phyloP scores from a whole-genome alignment of 2,329 filamentous ascomycete genomes.

The Hymenoscyphus fructigenus region DNA sequence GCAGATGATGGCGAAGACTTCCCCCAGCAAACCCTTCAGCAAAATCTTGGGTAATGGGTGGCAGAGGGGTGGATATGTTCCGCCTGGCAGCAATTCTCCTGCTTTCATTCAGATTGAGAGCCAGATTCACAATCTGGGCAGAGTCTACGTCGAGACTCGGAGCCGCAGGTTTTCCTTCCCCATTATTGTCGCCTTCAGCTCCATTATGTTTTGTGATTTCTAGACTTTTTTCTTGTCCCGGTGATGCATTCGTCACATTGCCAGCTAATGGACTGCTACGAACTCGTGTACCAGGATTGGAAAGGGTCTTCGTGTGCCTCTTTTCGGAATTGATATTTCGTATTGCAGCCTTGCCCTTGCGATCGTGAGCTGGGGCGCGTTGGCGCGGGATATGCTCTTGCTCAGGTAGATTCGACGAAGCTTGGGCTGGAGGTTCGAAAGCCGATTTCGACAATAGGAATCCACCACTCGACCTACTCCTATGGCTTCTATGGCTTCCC shows the following conservation, averaged over 20 bases:
- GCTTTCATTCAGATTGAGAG: constrained; percentile 82
- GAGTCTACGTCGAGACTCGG: constrained; percentile 67
- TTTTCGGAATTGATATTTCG: constrained; percentile 26
- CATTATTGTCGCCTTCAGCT: constrained; percentile 4
- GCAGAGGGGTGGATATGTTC: constrained; percentile 50
- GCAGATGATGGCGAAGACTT: constrained; percentile 67
- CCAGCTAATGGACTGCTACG: constrained; percentile 31
- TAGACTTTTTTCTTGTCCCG: constrained; percentile 10
- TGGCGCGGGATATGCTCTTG: constrained; percentile 19
- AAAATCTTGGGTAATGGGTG: constrained; percentile 41
- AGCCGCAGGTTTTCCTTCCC: constrained; percentile 11
- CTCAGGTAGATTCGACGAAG: neutral
- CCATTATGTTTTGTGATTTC: constrained; percentile 13
- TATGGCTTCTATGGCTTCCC: constrained; percentile 32
- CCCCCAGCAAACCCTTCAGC: constrained; percentile 51
- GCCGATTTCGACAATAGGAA: constrained; percentile 33
- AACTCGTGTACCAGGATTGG: constrained; percentile 25
- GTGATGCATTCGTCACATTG: constrained; percentile 23
- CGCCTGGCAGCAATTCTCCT: constrained; percentile 62
- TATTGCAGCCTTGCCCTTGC: constrained; percentile 30
- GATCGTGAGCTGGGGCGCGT: constrained; percentile 25
- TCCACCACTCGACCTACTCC: constrained; percentile 31
- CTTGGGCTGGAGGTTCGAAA: constrained; percentile 24
- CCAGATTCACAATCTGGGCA: constrained; percentile 89
- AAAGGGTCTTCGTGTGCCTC: constrained; percentile 27